Evolutionary conservation across 2,329 filamentous ascomycete genomes (phyloP).

Genomic region (Talaromyces atroroseus): DNA sequence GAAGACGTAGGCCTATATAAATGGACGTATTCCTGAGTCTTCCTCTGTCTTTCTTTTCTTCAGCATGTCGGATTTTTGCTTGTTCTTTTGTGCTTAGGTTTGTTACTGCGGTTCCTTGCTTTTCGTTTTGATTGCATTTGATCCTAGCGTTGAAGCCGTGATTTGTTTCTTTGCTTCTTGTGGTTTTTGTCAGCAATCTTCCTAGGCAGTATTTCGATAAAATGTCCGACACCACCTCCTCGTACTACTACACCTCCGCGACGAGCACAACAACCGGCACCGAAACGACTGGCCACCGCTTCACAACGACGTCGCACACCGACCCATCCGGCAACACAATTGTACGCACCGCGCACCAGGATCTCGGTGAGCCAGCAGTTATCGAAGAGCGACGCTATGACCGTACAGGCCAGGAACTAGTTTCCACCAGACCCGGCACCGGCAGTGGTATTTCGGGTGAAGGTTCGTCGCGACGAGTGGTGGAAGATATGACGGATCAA

Average conservation of each 20-base stretch:
- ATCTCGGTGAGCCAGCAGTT: slow-evolving; percentile 28
- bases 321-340: slow-evolving; percentile 28
- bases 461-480: slow-evolving; percentile 23
- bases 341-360: slow-evolving; percentile 30
- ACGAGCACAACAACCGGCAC: slow-evolving; percentile 23
- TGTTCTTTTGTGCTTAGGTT: neutral
- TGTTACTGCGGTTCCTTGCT: neutral
- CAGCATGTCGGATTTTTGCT: neutral
- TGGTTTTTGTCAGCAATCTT: neutral
- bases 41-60: neutral
- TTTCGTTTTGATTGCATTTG: neutral
- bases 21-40: neutral
- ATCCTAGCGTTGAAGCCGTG: neutral
- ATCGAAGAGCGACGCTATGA: slow-evolving; percentile 32
- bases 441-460: slow-evolving; percentile 17
- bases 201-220: too few relatives aligned
- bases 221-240: slow-evolving; percentile 21
- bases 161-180: neutral
- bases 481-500: slow-evolving; percentile 18
- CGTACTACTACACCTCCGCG: slow-evolving; percentile 29
- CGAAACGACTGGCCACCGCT: slow-evolving; percentile 28
- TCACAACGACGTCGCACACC: slow-evolving; percentile 28
- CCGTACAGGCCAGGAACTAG: slow-evolving; percentile 26
- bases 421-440: slow-evolving; percentile 9
- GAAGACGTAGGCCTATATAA: slow-evolving; percentile 3